Evolutionary conservation across 805 yeast species (phyloP).

Genomic region (Wickerhamomyces xylosicus): DNA sequence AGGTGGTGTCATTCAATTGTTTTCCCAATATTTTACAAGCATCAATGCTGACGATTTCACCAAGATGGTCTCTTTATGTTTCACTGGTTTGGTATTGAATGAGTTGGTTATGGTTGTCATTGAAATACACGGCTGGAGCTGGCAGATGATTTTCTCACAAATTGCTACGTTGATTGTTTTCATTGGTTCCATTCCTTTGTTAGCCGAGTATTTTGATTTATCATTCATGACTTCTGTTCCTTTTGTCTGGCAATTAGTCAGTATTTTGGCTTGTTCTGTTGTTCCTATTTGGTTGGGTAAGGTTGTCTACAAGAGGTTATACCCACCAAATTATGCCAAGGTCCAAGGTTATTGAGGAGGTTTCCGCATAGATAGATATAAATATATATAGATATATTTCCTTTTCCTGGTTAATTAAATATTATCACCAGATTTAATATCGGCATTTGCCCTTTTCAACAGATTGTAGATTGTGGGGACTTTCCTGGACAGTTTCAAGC

Average conservation of each 20-base stretch:
- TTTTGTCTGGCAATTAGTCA: conserved; percentile 60
- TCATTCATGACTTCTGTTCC: conserved; percentile 42
- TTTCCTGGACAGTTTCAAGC: too few relatives aligned
- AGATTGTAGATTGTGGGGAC: too few relatives aligned
- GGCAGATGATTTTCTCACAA: conserved; percentile 63
- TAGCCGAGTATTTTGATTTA: conserved; percentile 80
- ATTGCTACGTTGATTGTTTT: conserved; percentile 58
- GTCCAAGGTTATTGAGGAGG: conserved; percentile 66
- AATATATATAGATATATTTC: too few relatives aligned
- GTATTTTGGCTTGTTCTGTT: conserved; percentile 60
- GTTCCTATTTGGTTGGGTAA: conserved; percentile 87
- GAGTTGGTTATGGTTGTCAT: conserved; percentile 91
- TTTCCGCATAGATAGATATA: too few relatives aligned
- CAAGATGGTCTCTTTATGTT: conserved; percentile 78
- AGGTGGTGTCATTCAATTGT: conserved; percentile 75
- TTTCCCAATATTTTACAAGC: conserved; percentile 71
- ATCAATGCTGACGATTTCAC: conserved; percentile 42
- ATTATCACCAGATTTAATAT: too few relatives aligned
- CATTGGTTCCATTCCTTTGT: conserved; percentile 70
- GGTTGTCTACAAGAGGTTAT: conserved; percentile 58
- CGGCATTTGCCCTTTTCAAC: too few relatives aligned
- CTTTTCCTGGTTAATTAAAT: too few relatives aligned
- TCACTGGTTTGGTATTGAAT: conserved; percentile 68
- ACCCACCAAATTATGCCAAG: conserved; percentile 95
- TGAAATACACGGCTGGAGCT: conserved; percentile 88